A percentile compares a stretch with the other conserved stretches of the same genome.
Conservation (phyloP, 768 basidiomycete genomes). For the Termitomyces eurrhizus region DNA sequence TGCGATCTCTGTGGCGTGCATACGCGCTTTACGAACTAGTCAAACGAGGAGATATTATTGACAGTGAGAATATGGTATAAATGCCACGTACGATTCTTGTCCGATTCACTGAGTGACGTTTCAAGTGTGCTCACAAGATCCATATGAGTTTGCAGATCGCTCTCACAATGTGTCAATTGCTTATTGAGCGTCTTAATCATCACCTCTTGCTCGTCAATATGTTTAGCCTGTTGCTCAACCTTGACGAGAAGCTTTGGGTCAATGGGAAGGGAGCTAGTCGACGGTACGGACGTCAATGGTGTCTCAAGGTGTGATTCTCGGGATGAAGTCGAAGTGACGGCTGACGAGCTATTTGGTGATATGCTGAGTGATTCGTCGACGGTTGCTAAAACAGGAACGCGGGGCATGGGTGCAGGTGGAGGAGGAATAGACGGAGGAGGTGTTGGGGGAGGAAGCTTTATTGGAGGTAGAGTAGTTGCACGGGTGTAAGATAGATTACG, state of each 20-base stretch:
- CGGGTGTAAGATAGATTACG: slow-evolving; percentile 54
- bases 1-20: slow-evolving; percentile 88
- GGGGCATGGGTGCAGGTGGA: slow-evolving; percentile 78
- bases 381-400: slow-evolving; percentile 31
- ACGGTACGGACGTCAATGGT: slow-evolving; percentile 52
- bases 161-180: slow-evolving; percentile 90
- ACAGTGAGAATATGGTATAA: slow-evolving; percentile 2
- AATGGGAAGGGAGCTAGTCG: slow-evolving; percentile 33
- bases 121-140: slow-evolving; percentile 84
- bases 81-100: slow-evolving; percentile 77
- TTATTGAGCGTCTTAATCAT: slow-evolving; percentile 96
- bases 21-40: slow-evolving; percentile 86
- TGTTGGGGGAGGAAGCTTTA: slow-evolving; percentile 83
- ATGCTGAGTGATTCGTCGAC: slow-evolving; percentile 53
- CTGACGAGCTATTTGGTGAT: slow-evolving; percentile 51
- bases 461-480: slow-evolving; percentile 54
- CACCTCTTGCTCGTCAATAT: slow-evolving; percentile 77
- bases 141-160: slow-evolving; percentile 87
- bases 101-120: slow-evolving; percentile 83
- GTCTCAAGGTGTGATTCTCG: slow-evolving; percentile 71
- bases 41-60: slow-evolving; percentile 4
- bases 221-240: slow-evolving; percentile 72
- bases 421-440: slow-evolving; percentile 88
- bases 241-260: slow-evolving; percentile 57
- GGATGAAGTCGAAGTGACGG: slow-evolving; percentile 53